Evolutionary conservation across 2,329 filamentous ascomycete species (phyloP).

Genomic region (Arthrobotrys sinensis): DNA sequence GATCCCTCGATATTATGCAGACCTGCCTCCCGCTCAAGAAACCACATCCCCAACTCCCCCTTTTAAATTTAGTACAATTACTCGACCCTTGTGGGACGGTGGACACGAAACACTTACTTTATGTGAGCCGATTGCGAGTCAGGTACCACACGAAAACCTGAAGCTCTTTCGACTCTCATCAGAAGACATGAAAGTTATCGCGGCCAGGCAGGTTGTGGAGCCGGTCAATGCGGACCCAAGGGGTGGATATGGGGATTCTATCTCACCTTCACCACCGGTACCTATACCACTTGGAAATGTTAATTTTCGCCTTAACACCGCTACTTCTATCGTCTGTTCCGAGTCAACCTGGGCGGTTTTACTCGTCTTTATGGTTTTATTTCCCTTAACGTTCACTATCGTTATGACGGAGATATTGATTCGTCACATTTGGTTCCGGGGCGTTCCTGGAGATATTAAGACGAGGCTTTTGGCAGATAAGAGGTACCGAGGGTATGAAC

Average conservation of each 20-base stretch:
- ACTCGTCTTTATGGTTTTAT: slow-evolving; percentile 37
- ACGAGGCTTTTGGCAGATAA: slow-evolving; percentile 19
- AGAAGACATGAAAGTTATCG: background rate
- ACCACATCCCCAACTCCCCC: background rate
- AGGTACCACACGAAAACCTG: background rate
- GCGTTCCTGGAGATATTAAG: slow-evolving; percentile 36
- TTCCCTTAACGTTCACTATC: slow-evolving; percentile 40
- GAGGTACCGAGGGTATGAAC: slow-evolving; percentile 21
- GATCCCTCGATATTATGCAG: background rate
- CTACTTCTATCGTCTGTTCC: slow-evolving; percentile 54
- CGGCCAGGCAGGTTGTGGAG: slow-evolving; percentile 22
- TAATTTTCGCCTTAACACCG: slow-evolving; percentile 23
- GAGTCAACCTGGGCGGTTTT: slow-evolving; percentile 51
- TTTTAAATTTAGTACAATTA: slow-evolving; percentile 2
- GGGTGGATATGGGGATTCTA: background rate
- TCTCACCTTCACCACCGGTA: background rate
- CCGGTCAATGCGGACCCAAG: background rate
- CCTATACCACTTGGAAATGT: background rate
- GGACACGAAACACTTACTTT: slow-evolving; percentile 25
- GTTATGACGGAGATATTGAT: slow-evolving; percentile 36
- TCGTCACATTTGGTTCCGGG: slow-evolving; percentile 54
- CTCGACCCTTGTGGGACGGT: slow-evolving; percentile 28
- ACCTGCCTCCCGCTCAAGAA: background rate
- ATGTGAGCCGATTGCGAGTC: background rate
- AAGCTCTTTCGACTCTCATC: background rate